These are phyloP conservation scores for Kodamaea anthophila DNA, from an alignment of 1,139 yeast species.

Conservation along the genomic window DNA sequence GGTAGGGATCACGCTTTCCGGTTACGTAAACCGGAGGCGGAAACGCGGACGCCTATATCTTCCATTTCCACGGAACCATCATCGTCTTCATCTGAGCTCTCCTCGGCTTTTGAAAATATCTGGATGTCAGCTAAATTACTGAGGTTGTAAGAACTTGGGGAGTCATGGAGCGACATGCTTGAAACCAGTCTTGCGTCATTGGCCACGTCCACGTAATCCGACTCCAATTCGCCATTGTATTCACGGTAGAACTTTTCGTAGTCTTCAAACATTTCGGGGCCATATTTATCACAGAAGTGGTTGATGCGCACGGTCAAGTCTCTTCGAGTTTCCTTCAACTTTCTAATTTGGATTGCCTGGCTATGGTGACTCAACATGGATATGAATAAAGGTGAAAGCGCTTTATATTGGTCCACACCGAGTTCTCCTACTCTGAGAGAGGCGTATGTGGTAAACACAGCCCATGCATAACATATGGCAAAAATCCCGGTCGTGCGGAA, in stretches of 20 bases:
- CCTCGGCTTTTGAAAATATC: slow-evolving; percentile 24
- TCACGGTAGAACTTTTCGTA: slow-evolving; percentile 28
- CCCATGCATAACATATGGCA: slow-evolving; percentile 30
- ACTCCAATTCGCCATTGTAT: slow-evolving; percentile 16
- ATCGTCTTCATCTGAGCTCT: neutral
- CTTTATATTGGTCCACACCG: slow-evolving; percentile 36
- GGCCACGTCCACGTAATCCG: slow-evolving; percentile 7
- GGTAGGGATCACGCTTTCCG: slow-evolving; percentile 1
- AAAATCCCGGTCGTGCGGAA: slow-evolving; percentile 19
- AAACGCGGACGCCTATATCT: too few relatives aligned
- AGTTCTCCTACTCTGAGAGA: slow-evolving; percentile 40
- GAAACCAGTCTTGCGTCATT: slow-evolving; percentile 3
- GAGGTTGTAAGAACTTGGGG: slow-evolving; percentile 12
- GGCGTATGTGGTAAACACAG: slow-evolving; percentile 37
- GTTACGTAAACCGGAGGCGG: slow-evolving; percentile 1
- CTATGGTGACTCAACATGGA: slow-evolving; percentile 39
- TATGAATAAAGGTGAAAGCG: slow-evolving; percentile 32
- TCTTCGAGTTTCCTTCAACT: slow-evolving; percentile 50
- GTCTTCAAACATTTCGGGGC: slow-evolving; percentile 77
- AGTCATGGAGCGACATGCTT: slow-evolving; percentile 4
- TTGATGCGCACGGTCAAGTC: slow-evolving; percentile 56
- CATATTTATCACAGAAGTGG: slow-evolving; percentile 61
- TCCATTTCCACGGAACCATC: too few relatives aligned
- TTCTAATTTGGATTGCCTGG: slow-evolving; percentile 34
- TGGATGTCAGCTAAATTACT: slow-evolving; percentile 28